These are phyloP conservation scores for Trichosporon sp. DNA, from an alignment of 1,284 basidiomycete genomes.

Conservation along the genomic window DNA sequence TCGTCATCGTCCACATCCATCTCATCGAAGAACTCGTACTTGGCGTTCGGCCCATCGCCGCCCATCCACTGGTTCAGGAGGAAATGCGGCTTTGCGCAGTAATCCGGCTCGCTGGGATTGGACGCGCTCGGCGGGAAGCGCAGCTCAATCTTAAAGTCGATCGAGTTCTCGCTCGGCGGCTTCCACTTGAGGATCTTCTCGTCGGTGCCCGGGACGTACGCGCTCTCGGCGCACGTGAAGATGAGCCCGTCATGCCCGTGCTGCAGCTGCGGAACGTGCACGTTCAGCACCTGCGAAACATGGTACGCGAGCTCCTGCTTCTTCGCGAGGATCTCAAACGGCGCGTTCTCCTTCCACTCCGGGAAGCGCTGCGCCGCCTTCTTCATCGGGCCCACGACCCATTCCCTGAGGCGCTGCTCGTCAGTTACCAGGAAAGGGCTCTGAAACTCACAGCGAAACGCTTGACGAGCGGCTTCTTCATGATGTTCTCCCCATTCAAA, in stretches of 20 bases:
- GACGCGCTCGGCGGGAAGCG: slow-evolving; percentile 70
- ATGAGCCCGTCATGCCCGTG: slow-evolving; percentile 97
- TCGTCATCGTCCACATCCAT: slow-evolving; percentile 83
- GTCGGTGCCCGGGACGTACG: slow-evolving; percentile 87
- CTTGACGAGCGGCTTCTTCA: slow-evolving; percentile 73
- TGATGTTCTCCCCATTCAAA: slow-evolving; percentile 78
- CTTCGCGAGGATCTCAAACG: slow-evolving; percentile 90
- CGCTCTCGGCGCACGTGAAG: slow-evolving; percentile 84
- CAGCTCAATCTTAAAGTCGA: slow-evolving; percentile 92
- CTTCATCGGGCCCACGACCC: slow-evolving; percentile 75
- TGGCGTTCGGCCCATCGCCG: slow-evolving; percentile 44
- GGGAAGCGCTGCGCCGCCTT: slow-evolving; percentile 63
- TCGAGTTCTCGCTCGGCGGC: slow-evolving; percentile 93
- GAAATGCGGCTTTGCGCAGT: slow-evolving; percentile 79
- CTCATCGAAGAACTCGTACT: slow-evolving; percentile 80
- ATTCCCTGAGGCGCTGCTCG: slow-evolving; percentile 69
- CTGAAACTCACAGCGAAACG: slow-evolving; percentile 75
- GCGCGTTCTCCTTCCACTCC: slow-evolving; percentile 59
- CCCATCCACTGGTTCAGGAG: slow-evolving; percentile 72
- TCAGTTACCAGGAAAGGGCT: background rate
- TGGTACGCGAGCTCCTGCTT: slow-evolving; percentile 84
- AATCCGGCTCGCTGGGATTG: slow-evolving; percentile 65
- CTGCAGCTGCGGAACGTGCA: slow-evolving; percentile 79
- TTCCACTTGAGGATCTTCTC: slow-evolving; percentile 96
- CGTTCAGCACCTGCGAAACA: slow-evolving; percentile 74